Evolutionary conservation across 352 stramenopile species (phyloP).

Genomic region (Phytophthora crassamura): DNA sequence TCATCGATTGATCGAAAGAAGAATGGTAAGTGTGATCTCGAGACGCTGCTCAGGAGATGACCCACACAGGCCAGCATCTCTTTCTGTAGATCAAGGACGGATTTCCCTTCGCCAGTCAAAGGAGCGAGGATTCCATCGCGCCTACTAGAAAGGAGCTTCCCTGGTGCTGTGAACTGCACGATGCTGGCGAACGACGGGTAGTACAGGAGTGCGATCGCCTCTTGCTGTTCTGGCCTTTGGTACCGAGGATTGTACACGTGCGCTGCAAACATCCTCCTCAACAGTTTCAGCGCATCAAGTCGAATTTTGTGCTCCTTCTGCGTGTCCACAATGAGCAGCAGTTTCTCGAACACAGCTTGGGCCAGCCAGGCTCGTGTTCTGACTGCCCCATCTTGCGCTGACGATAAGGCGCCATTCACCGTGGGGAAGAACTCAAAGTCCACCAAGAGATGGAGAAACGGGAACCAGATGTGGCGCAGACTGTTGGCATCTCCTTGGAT

Average conservation of each 20-base stretch:
- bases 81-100: constrained; percentile 50
- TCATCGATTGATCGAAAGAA: constrained; percentile 48
- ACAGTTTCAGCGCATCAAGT: constrained; percentile 51
- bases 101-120: constrained; percentile 7
- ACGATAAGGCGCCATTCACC: constrained; percentile 50
- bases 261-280: constrained; percentile 69
- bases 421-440: constrained; percentile 78
- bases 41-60: constrained; percentile 70
- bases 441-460: constrained; percentile 67
- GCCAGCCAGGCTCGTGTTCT: constrained; percentile 58
- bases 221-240: constrained; percentile 52
- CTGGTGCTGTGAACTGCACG: constrained; percentile 54
- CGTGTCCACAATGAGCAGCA: constrained; percentile 60
- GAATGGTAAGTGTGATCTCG: constrained; percentile 40
- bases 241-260: constrained; percentile 65
- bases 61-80: constrained; percentile 70
- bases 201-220: constrained; percentile 69
- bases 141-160: constrained; percentile 48
- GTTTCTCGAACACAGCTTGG: constrained; percentile 54
- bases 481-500: constrained; percentile 54
- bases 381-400: background rate
- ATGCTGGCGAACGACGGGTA: constrained; percentile 57
- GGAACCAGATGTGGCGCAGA: constrained; percentile 70
- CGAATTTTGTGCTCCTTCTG: constrained; percentile 72
- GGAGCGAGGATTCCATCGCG: background rate